These are phyloP conservation scores for Lachnellula hyalina DNA, from an alignment of 2,329 filamentous ascomycete species.

Conservation along the genomic window DNA sequence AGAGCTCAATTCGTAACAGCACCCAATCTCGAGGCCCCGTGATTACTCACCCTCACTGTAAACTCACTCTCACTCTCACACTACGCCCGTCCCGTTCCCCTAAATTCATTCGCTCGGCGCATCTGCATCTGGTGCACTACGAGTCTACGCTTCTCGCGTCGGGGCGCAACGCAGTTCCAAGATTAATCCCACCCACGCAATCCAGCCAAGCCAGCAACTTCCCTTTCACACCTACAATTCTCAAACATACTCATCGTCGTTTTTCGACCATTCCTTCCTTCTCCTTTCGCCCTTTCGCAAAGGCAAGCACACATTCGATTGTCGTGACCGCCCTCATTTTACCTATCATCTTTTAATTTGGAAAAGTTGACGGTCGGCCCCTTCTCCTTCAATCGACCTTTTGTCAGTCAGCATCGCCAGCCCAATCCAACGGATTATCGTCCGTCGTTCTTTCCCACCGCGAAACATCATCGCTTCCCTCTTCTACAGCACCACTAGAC, in stretches of 20 bases:
- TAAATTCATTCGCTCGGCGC: background rate
- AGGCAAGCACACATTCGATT: slow-evolving; percentile 30
- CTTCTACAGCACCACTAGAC: background rate
- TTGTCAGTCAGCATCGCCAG: slow-evolving; percentile 1
- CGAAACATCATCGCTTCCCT: slow-evolving; percentile 3
- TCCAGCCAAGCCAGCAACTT: background rate
- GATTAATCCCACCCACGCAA: background rate
- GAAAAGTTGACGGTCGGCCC: too few species aligned
- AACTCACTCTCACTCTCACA: too few species aligned
- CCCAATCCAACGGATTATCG: background rate
- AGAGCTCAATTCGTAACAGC: too few species aligned
- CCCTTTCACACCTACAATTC: background rate
- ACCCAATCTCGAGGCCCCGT: too few species aligned
- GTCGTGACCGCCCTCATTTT: slow-evolving; percentile 17
- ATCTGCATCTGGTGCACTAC: background rate
- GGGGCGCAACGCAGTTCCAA: background rate
- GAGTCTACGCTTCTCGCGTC: too few species aligned
- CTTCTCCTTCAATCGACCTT: background rate
- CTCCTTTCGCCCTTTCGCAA: slow-evolving; percentile 11
- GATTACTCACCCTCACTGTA: too few species aligned
- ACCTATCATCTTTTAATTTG: slow-evolving; percentile 2
- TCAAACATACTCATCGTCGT: background rate
- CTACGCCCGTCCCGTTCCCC: background rate
- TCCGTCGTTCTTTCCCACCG: slow-evolving; percentile 1
- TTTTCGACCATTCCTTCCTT: slow-evolving; percentile 6